Conservation (phyloP, 441 rosid species). For the Rhodomyrtus psidioides region DNA sequence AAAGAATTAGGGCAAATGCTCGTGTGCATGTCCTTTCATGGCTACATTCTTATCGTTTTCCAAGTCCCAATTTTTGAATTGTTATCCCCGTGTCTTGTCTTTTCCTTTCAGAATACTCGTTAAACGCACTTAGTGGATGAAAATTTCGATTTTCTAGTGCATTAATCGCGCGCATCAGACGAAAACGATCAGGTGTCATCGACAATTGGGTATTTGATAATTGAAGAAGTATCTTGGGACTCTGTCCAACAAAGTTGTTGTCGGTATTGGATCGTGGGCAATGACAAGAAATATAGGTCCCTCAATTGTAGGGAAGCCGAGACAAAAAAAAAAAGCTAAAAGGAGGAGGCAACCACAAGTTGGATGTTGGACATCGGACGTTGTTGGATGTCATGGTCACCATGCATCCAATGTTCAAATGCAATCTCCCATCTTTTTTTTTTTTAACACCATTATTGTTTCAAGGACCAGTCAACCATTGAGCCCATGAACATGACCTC, state of each 20-base stretch:
- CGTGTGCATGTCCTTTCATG: neutral
- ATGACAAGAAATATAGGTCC: neutral
- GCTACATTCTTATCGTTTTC: neutral
- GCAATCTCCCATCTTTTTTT: neutral
- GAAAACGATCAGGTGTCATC: rapidly evolving
- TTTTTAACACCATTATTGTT: neutral
- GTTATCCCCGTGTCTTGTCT: neutral
- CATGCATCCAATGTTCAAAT: neutral
- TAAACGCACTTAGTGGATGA: neutral
- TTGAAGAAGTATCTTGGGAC: neutral
- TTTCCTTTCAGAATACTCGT: neutral
- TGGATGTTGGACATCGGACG: neutral
- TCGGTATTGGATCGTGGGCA: neutral
- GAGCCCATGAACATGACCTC: neutral
- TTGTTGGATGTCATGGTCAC: neutral
- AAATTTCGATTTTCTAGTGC: neutral
- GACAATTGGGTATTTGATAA: neutral
- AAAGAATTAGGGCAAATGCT: neutral
- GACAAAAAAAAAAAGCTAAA: neutral
- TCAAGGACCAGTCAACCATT: neutral
- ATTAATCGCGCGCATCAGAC: neutral
- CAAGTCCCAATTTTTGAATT: neutral
- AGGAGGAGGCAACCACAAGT: neutral
- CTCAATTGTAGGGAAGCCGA: neutral
- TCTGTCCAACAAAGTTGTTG: neutral